Evolutionary conservation across 192 early-diverging fungal species (phyloP).

Genomic region (Cetraspora pellucida): DNA sequence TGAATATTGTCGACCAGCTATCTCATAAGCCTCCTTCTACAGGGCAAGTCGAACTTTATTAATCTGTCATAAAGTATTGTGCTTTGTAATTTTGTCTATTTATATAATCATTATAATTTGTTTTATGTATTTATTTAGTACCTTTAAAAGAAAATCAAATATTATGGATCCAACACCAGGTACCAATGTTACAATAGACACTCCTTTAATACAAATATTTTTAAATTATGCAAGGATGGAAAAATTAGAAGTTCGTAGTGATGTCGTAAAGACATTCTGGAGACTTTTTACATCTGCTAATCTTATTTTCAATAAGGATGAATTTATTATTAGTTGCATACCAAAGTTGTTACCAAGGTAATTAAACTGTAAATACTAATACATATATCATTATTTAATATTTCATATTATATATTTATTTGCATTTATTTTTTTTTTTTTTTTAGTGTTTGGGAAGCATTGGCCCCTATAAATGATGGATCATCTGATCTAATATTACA

Average conservation of each 20-base stretch:
- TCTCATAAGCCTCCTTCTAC: neutral
- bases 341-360: slow-evolving; percentile 52
- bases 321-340: slow-evolving; percentile 52
- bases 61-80: no score
- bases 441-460: slow-evolving; percentile 53
- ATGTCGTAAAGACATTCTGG: slow-evolving; percentile 50
- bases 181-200: slow-evolving; percentile 26
- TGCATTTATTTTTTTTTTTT: neutral
- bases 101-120: neutral
- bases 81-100: no score
- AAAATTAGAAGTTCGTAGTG: slow-evolving; percentile 44
- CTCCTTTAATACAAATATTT: slow-evolving; percentile 41
- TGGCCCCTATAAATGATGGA: slow-evolving; percentile 50
- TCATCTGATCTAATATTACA: slow-evolving; percentile 45
- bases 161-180: slow-evolving; percentile 27
- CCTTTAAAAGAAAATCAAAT: slow-evolving; percentile 18
- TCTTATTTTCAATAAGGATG: slow-evolving; percentile 47
- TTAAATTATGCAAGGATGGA: slow-evolving; percentile 42
- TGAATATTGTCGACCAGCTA: slow-evolving; percentile 8
- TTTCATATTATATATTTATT: neutral
- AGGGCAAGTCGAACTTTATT: neutral
- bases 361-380: slow-evolving; percentile 8
- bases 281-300: slow-evolving; percentile 44
- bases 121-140: neutral
- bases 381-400: slow-evolving; percentile 7